Evolutionary conservation across 805 yeast genomes (phyloP), one percentile per base, ranked within the genome.

Genomic region (Suhomyces xylopsoci): DNA sequence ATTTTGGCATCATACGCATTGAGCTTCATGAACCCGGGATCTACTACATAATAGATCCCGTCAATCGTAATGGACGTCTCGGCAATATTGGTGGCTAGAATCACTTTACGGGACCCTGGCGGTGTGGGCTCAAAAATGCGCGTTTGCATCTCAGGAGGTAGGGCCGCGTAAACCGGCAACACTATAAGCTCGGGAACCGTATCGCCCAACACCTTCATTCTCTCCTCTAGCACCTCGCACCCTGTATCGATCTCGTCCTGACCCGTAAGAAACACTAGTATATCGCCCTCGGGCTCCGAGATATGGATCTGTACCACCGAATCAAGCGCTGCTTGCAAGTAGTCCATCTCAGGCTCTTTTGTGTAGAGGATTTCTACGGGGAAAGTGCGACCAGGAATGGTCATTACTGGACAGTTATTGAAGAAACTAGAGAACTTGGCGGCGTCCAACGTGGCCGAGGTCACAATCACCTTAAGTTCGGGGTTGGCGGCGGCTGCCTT

Each of bases 61-160:
- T 93, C 97, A 55, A 94, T 92, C 3, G 99, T 94, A 61, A 94
- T 83, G 7, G 98, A 93, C 0, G 99, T 94, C 69, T 93, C 99
- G 0, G 98, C 99, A 59, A 93, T 94, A 62, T 93, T 93, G 1
- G 99, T 94, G 0, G 99, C 98, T 51, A 94, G 74, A 7, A 94
- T 90, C 3, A 92, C 96, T 65, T 94, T 94, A 50, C 99, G 73
- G 36, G 90, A 81, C 1, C 90, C 90, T 15, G 71, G 68, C 0
- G 97, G 97, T 0, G 97, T 86, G 0, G 96, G 90, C 61, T 89
- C 96, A 68, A 94, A 94, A 46, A 94, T 92, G 57, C 82, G 80
- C 25, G 91, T 81, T 68, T 94, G 99, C 75, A 88, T 81, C 60
- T 92, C 97, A 1, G 96, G 81, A 0, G 98, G 97, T 58, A 93